Base-by-base conservation (phyloP, 768 basidiomycete genomes). In the Infundibulicybe gibba region DNA sequence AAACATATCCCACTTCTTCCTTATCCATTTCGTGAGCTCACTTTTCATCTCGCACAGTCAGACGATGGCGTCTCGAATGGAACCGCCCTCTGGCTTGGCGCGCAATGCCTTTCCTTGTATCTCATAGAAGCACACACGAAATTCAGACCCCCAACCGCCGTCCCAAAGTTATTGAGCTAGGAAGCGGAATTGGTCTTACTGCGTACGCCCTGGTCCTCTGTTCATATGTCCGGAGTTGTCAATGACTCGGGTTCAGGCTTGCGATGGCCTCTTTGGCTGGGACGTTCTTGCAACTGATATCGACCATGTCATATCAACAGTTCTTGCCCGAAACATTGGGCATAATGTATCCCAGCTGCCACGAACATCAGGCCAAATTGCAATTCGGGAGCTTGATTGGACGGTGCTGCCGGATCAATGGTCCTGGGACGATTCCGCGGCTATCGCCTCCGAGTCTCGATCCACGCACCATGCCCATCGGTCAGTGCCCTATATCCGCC, bases 71-170 rank as follows among this genome's bases (percentile, higher is more conserved):
- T 63, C 13, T 79, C 83, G 19, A 92, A 87, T 49, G 91, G 91
- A 14, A 91, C 89, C 2, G 80, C 87, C 2, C 79, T 93, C 43
- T 93, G 91, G 91, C 80, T 92, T 44, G 82, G 81, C 35, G 87
- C 82, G 0, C 90, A 94, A 63, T 76, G 86, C 59, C 75, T 93
- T 33, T 74, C 86, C 14, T 57, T 72, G 38, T 89, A 82, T 58
- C 70, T 90, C 30, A 65, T 72, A 15, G 63, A 71, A 40, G 51
- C 67, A 16, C 68, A 69, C 44, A 20, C 37, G 19, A 61, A 58
- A 49, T 59, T 54, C 51, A 45, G 25, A 38, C 40, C 32, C 49
- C 30, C 48, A 43, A 61, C 64, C 50, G 68, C 61, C 62, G 54
- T 25, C 62, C 62, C 21, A 69, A 70, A 45, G 83, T 77, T 6